Evolutionary conservation across 768 basidiomycete species (phyloP).

Genomic region (Boletus subparvulus): DNA sequence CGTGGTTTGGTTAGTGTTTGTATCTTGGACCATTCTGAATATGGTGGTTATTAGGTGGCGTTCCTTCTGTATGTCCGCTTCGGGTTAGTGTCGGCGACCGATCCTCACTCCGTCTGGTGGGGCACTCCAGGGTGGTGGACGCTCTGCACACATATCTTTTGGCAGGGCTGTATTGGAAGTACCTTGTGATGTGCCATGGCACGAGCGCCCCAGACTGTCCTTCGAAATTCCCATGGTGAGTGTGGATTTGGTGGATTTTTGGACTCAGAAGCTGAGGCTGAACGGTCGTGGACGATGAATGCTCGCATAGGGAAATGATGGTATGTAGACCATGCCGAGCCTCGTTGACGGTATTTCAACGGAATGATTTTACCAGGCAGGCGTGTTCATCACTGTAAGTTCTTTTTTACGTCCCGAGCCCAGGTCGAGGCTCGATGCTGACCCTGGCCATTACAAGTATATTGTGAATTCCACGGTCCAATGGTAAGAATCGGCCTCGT

Average conservation of each 20-base stretch:
- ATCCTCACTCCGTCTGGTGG: background rate
- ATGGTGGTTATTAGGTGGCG: background rate
- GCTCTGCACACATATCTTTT: background rate
- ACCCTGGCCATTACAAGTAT: background rate
- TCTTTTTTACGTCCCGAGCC: too few relatives aligned
- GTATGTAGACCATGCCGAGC: background rate
- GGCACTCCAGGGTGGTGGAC: background rate
- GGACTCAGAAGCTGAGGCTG: background rate
- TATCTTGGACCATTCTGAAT: background rate
- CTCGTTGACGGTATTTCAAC: background rate
- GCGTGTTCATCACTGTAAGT: too few relatives aligned
- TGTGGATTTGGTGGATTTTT: background rate
- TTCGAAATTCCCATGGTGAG: slow-evolving; percentile 1
- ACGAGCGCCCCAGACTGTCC: background rate
- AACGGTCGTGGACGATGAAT: too few relatives aligned
- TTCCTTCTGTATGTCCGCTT: slow-evolving; percentile 3
- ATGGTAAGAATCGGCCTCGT: background rate
- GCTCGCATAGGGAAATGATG: background rate
- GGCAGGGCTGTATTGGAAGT: background rate
- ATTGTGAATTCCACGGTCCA: slow-evolving; percentile 6
- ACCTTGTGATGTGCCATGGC: slow-evolving; percentile 2
- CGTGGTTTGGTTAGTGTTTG: background rate
- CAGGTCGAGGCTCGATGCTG: background rate
- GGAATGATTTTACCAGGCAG: background rate
- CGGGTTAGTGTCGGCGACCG: background rate